phyloP scores from a whole-genome alignment of 306 rosid species.

The Prunus mongolica region DNA sequence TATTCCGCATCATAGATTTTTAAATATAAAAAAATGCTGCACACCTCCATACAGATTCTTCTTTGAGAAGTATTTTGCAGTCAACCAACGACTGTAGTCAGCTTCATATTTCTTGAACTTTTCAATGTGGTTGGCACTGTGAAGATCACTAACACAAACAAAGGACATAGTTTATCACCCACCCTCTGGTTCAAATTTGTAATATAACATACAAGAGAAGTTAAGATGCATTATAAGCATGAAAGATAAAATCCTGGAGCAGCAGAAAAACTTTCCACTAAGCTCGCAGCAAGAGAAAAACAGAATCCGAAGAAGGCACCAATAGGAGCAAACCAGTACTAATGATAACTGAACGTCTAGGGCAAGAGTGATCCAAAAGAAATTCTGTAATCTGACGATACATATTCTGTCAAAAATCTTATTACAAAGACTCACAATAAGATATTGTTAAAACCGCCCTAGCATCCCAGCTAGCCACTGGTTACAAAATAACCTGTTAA shows the following conservation, averaged over 20 bases:
- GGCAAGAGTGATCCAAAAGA: not conserved
- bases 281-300: not conserved
- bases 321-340: not conserved
- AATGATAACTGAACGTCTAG: not conserved
- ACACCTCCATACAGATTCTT: conserved; percentile 51
- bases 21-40: not conserved
- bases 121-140: conserved; percentile 24
- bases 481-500: not conserved
- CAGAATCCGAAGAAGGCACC: not conserved
- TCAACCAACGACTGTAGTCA: conserved; percentile 42
- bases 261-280: not conserved
- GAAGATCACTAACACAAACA: conserved; percentile 29
- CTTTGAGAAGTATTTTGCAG: conserved; percentile 49
- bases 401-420: not conserved
- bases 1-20: not conserved
- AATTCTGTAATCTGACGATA: not conserved
- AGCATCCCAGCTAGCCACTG: not conserved
- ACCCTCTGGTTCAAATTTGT: not conserved
- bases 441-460: not conserved
- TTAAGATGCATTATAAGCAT: not conserved
- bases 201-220: not conserved
- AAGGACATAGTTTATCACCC: not conserved
- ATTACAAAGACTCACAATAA: not conserved
- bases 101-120: conserved; percentile 51
- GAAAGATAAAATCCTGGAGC: not conserved